Evolutionary conservation across 2,329 filamentous ascomycete species (phyloP).

Genomic region (Bipolaris oryzae): DNA sequence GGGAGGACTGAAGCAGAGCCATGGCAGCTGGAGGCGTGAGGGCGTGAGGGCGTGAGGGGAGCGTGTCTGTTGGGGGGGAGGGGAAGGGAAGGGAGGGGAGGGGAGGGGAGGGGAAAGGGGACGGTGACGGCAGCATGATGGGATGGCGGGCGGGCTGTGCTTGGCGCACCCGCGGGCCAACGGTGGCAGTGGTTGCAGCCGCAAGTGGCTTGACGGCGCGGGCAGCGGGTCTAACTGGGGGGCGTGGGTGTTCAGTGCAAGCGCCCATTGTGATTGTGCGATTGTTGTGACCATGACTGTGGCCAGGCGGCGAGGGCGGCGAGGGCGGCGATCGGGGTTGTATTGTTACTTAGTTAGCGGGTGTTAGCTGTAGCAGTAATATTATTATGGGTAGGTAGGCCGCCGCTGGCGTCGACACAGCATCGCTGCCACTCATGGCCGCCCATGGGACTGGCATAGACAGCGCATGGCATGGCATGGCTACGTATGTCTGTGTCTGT

Average conservation of each 20-base stretch:
- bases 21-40: not conserved
- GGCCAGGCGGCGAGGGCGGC: conserved; percentile 2
- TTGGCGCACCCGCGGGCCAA: not conserved
- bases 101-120: not conserved
- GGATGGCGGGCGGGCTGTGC: not conserved
- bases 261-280: too few species aligned
- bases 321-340: conserved; percentile 11
- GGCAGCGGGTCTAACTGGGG: not conserved
- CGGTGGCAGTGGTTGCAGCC: conserved; percentile 2
- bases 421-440: not conserved
- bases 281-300: too few species aligned
- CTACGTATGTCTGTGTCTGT: not conserved
- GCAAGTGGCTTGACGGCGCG: conserved; percentile 10
- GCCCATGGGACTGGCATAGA: not conserved
- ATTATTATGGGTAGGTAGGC: not conserved
- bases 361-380: not conserved
- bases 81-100: too few species aligned
- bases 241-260: not conserved
- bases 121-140: conserved; percentile 25
- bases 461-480: not conserved
- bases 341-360: not conserved
- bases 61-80: not conserved
- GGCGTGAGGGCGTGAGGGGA: not conserved
- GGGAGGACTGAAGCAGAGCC: conserved; percentile 9
- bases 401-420: not conserved